Evolutionary conservation across 148 eudicot species (phyloP).

Genomic region (Arctostaphylos glauca): DNA sequence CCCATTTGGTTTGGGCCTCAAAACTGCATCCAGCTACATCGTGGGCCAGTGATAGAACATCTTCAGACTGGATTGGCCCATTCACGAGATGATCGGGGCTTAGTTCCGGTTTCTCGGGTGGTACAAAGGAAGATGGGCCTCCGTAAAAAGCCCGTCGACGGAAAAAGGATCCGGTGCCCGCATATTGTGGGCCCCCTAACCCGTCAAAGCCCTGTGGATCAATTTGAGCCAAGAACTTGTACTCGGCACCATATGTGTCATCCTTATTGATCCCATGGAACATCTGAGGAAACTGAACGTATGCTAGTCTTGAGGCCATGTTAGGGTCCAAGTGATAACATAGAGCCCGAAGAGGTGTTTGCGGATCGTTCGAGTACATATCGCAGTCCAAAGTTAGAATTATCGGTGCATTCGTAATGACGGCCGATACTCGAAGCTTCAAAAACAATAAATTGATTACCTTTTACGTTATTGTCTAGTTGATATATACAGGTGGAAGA

Average conservation of each 20-base stretch:
- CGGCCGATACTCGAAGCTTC: conserved; percentile 77
- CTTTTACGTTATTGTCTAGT: not conserved
- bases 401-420: conserved; percentile 77
- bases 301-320: conserved; percentile 37
- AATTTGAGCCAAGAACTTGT: conserved; percentile 42
- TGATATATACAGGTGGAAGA: no score
- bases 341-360: conserved; percentile 48
- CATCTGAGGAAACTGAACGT: conserved; percentile 73
- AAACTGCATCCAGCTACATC: conserved; percentile 32
- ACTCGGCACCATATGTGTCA: conserved; percentile 54
- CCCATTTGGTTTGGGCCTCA: conserved; percentile 43
- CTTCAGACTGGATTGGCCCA: conserved; percentile 27
- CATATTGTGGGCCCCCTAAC: conserved; percentile 62
- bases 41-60: conserved; percentile 31
- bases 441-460: not conserved
- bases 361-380: conserved; percentile 74
- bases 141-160: conserved; percentile 57
- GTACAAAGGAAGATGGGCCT: conserved; percentile 26
- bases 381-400: conserved; percentile 76
- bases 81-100: conserved; percentile 19
- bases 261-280: conserved; percentile 53
- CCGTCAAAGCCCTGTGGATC: conserved; percentile 72
- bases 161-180: conserved; percentile 73
- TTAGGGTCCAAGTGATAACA: conserved; percentile 54
- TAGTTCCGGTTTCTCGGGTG: conserved; percentile 28